Base-by-base conservation (phyloP, 768 basidiomycete species). In the Russula brevipes region DNA sequence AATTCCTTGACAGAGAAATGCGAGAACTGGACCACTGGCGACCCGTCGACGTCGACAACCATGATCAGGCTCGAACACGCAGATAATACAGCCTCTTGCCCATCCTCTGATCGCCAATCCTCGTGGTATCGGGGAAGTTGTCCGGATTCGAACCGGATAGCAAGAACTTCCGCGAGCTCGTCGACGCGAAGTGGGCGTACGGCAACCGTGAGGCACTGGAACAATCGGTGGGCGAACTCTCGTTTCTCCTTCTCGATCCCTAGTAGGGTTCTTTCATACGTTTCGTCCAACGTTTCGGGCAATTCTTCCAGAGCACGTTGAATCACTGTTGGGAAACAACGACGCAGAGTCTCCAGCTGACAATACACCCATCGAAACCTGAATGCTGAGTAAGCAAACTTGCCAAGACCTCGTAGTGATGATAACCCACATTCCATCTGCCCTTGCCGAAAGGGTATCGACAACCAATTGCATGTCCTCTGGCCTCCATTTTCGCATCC, bases 1-100 rank as follows among this genome's bases (percentile, higher is more conserved):
- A 47, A 64, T 17, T 64, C 63, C 14, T 64, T 59, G 9, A 64
- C 63, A 1, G 63, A 64, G n/a, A 64, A 64, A 33, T 64, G 63
- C 0, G 63, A 51, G 41, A 64, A 64, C 16, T 64, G 63, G 5
- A 64, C 63, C 1, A 59, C 17, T 16, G 31, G 44, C 2, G 36
- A 52, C 5, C 58, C 53, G 17, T 46, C 30, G 2, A 58, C 63
- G n/a, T 57, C 41, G 38, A 54, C 42, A 1, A 64, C 16, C 0
- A 14, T 2, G 31, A 59, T 19, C 4, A 64, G 19, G 24, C 63
- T 59, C 8, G 63, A 54, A 31, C 45, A 54, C 0, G 59, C 57
- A 8, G 57, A 60, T 30, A 39, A 30, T 1, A 64, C 38, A 0
- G 44, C 63, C 39, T 60, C 57, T n/a, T 60, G 52, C 16, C 36